Evolutionary conservation across 1,284 basidiomycete species (phyloP), one percentile per base, ranked within the genome.

Genomic region (Sporisorium iseilematis-ciliati): DNA sequence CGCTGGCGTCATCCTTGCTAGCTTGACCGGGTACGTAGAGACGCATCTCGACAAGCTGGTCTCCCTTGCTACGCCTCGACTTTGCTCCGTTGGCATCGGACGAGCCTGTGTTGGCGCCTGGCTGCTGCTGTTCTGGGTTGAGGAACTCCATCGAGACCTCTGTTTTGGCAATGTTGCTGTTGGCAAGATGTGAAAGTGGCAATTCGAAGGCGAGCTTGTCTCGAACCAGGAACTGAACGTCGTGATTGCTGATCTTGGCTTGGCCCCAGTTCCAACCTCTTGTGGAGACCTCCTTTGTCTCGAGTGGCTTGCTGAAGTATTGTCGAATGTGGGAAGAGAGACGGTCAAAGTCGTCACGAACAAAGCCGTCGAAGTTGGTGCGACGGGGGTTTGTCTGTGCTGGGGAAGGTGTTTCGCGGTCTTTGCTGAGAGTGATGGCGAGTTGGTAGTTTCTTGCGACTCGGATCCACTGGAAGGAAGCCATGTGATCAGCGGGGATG

Each of bases 241-340:
- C 93, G 3, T 93, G 93, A 42, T 78, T 79, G 55, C 70, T 80
- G 43, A 85, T 75, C 49, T 80, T 65, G 10, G 82, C 78, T 33
- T 92, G 90, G 18, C 97, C 97, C 97, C 97, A 99, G 85, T 99
- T 99, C 95, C 95, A 99, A 1, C 97, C 97, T 84, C 94, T 94
- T 83, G 95, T 90, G 8, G 93, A 92, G 20, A 91, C 88, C 80
- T 99, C 97, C 84, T 91, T 91, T 12, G 90, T 90, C 84, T 98
- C 96, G 29, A 99, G 88, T 7, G 91, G 90, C 71, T 95, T 88
- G 65, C 89, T 90, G 87, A 95, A 98, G 93, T 94, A 82, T 58
- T 85, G 80, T 45, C 82, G 82, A 59, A 86, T 80, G 41, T 83
- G 71, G 43, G 82, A 77, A 11, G 80, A 74, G 49, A 87, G 78